Evolutionary conservation across 257 asterid species (phyloP).

Genomic region (Jacaranda copaia): DNA sequence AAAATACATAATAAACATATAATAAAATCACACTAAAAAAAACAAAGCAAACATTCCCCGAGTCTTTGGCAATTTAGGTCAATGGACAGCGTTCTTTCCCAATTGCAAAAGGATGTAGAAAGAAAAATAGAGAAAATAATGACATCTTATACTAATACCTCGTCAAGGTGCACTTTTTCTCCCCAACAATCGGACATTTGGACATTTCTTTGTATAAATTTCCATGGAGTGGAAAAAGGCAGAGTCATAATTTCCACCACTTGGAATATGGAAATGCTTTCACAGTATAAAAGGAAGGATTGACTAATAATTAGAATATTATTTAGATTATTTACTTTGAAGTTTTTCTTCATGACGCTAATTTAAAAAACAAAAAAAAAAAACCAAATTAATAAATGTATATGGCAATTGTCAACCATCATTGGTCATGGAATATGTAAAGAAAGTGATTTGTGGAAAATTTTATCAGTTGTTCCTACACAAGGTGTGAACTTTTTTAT

Average conservation of each 20-base stretch:
- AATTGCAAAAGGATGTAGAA: background rate
- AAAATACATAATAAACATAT: no score
- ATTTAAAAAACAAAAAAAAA: background rate
- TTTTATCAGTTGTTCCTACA: background rate
- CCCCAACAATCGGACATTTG: background rate
- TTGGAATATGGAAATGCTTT: no score
- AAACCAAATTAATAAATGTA: background rate
- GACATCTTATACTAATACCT: background rate
- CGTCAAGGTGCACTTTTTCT: background rate
- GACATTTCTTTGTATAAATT: constrained; percentile 41
- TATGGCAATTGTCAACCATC: background rate
- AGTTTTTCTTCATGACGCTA: background rate
- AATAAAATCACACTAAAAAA: no score
- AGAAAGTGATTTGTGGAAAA: constrained; percentile 10
- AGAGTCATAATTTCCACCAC: background rate
- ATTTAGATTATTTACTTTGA: background rate
- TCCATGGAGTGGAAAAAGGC: constrained; percentile 30
- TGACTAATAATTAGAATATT: background rate
- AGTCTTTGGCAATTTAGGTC: background rate
- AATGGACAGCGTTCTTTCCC: background rate
- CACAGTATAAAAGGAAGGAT: background rate
- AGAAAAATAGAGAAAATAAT: background rate
- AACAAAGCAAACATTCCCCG: no score
- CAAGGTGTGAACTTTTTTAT: constrained; percentile 11
- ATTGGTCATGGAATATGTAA: background rate